Conservation (phyloP, 140 eudicot genomes). For the Bidens hawaiensis region DNA sequence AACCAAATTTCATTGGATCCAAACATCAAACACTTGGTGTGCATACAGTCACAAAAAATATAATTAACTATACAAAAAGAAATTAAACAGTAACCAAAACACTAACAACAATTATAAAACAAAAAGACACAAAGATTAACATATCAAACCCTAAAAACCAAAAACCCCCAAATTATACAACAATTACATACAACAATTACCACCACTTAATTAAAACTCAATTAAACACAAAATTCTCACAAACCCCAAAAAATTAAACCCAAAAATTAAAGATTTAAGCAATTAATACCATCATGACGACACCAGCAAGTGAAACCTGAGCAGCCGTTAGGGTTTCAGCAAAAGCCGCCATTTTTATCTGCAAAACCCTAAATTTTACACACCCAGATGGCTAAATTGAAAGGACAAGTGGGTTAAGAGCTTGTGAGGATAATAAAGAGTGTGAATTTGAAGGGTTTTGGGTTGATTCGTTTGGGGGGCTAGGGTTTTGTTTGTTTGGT, state of each 20-base stretch:
- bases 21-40: constrained; percentile 14
- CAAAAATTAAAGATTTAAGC: background rate
- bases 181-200: too few relatives aligned
- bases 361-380: constrained; percentile 21
- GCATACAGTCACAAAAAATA: constrained; percentile 1
- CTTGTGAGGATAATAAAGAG: constrained; percentile 7
- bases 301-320: constrained; percentile 57
- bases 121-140: background rate
- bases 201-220: constrained; percentile 9
- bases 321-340: constrained; percentile 57
- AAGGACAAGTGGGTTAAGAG: background rate
- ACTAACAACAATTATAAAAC: background rate
- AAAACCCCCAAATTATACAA: constrained; percentile 11
- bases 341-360: constrained; percentile 29
- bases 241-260: background rate
- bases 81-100: too few relatives aligned
- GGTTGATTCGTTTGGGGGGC: constrained; percentile 17
- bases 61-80: too few relatives aligned
- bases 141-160: background rate
- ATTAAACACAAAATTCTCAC: background rate
- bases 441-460: constrained; percentile 8
- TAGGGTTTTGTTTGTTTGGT: constrained; percentile 39
- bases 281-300: constrained; percentile 48
- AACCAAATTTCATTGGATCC: constrained; percentile 7
- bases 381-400: background rate